These are phyloP conservation scores for Lactifluus subvellereus DNA, from an alignment of 768 basidiomycete species.

Conservation along the genomic window DNA sequence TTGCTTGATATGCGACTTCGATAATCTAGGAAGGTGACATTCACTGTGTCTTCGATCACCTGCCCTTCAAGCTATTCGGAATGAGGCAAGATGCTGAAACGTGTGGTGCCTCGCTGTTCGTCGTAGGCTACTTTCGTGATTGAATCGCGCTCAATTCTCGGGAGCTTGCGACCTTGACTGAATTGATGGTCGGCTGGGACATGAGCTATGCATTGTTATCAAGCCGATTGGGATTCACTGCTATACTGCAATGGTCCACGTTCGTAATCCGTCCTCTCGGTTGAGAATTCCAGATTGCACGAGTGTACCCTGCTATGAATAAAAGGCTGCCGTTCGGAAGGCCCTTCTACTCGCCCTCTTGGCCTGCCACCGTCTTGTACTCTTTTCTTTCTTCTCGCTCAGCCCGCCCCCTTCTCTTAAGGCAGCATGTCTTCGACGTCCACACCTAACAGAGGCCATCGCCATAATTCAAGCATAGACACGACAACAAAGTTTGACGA, in stretches of 20 bases:
- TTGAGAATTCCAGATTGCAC: neutral
- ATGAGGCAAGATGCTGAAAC: neutral
- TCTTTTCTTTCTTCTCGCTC: neutral
- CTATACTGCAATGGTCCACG: neutral
- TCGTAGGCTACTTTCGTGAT: neutral
- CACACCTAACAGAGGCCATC: neutral
- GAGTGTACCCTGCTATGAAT: neutral
- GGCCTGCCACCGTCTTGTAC: no score
- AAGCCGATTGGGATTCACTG: neutral
- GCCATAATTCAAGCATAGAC: slow-evolving; percentile 3
- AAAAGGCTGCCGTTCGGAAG: neutral
- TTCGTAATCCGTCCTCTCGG: neutral
- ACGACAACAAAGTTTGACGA: neutral
- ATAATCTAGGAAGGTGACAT: no score
- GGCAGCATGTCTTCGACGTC: neutral
- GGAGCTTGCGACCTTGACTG: neutral
- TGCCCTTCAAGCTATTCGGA: neutral
- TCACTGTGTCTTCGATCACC: neutral
- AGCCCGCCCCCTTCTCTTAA: neutral
- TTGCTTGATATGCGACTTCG: no score
- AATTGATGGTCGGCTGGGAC: neutral
- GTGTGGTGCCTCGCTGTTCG: neutral
- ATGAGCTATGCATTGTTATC: neutral
- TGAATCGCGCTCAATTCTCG: neutral
- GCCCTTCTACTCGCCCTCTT: neutral